phyloP scores from a whole-genome alignment of 2,329 filamentous ascomycete genomes.

The Cryphonectria japonica region DNA sequence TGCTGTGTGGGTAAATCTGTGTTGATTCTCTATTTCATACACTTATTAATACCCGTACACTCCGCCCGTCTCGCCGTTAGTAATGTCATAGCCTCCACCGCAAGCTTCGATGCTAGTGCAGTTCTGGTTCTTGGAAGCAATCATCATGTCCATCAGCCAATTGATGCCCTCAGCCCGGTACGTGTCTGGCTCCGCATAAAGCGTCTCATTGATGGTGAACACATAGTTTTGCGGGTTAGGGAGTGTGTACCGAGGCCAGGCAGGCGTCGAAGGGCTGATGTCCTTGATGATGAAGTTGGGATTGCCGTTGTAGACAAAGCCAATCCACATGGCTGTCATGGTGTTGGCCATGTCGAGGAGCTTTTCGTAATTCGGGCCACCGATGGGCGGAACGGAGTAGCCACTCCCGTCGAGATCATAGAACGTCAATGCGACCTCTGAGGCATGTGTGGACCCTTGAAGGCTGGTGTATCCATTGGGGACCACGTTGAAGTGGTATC shows the following conservation, averaged over 20 bases:
- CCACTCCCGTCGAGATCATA: conserved; percentile 53
- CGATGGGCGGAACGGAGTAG: conserved; percentile 35
- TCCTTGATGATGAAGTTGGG: neutral
- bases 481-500: conserved; percentile 50
- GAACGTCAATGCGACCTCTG: conserved; percentile 58
- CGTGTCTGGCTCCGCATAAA: neutral
- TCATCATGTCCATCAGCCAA: conserved; percentile 7
- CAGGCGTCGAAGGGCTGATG: neutral
- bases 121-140: neutral
- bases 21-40: too few species aligned
- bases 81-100: neutral
- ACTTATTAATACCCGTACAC: neutral
- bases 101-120: neutral
- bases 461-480: conserved; percentile 36
- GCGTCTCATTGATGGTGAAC: neutral
- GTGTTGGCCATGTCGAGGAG: neutral
- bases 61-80: neutral
- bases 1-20: too few species aligned
- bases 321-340: conserved; percentile 3
- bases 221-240: neutral
- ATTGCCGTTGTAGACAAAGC: neutral
- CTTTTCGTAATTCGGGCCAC: too few species aligned
- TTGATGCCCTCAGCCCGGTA: neutral
- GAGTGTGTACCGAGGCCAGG: neutral
- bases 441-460: conserved; percentile 39